Evolutionary conservation across 1,284 basidiomycete species (phyloP), one percentile per base, ranked within the genome.

Genomic region (Somion occarium): DNA sequence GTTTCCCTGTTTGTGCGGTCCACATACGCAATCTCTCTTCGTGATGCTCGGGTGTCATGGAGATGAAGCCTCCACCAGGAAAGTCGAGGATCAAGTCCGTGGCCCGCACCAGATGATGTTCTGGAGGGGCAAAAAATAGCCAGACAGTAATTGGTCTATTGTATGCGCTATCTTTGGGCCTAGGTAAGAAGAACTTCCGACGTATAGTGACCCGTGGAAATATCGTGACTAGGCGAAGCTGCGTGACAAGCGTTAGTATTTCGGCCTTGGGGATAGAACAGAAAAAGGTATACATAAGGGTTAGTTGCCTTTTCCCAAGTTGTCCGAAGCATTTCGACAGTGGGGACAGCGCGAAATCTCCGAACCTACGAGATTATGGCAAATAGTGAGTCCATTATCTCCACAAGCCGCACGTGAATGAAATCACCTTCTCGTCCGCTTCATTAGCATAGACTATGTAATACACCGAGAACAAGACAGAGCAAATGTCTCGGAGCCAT

Each of bases 291-390:
- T 61, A 91, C 90, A 72, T 93, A 92, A 53, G 94, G 95, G 69
- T 98, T 97, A 7, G 79, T 80, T 0, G 93, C 92, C 76, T 99
- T 99, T 69, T 98, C 93, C 96, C 96, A 98, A 5, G 93, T 98
- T 9, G 80, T 77, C 7, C 96, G 82, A 38, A 99, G 80, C 88
- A 98, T 94, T 69, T 98, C 95, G 24, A 98, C 85, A 0, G 94
- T 98, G 51, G 93, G 94, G 1, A 96, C 83, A 22, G 94, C 93
- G 59, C 96, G 78, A 65, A 90, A 97, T 55, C 86, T 82, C 53
- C 94, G 84, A 45, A 99, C 78, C 93, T 98, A 65, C 34, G 22
- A n/a, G n/a, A n/a, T n/a, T n/a, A n/a, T n/a, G n/a, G n/a, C n/a
- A n/a, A n/a, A n/a, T n/a, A n/a, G 20, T 20, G 22, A 42, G 34